Conservation (phyloP, 2,329 filamentous ascomycete genomes). For the Trichoderma hamatum region DNA sequence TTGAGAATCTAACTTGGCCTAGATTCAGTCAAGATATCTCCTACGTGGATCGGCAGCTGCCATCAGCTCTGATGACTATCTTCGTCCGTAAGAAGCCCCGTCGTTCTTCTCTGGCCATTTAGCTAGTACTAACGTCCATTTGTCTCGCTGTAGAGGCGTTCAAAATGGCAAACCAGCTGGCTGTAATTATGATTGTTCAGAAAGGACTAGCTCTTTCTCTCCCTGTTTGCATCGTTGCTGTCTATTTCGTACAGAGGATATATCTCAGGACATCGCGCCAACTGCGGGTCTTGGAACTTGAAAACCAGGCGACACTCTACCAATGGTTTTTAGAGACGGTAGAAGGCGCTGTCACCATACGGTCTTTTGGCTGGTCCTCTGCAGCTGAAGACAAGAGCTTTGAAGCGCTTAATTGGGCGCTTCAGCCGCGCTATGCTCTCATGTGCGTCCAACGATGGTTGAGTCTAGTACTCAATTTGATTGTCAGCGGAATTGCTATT, state of each 20-base stretch:
- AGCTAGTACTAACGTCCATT: background rate
- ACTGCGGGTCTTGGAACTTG: conserved; percentile 58
- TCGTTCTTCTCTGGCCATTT: fast-evolving
- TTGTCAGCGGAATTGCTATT: conserved; percentile 42
- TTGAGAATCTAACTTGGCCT: background rate
- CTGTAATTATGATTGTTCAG: conserved; percentile 50
- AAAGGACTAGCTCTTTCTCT: conserved; percentile 49
- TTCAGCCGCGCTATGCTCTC: conserved; percentile 42
- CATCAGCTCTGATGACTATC: conserved; percentile 39
- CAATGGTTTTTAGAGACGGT: conserved; percentile 45
- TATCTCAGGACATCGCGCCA: conserved; percentile 58
- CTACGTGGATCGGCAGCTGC: conserved; percentile 45
- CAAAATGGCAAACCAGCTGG: conserved; percentile 47
- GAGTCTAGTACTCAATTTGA: conserved; percentile 49
- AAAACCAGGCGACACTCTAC: conserved; percentile 54
- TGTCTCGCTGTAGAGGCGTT: conserved; percentile 36
- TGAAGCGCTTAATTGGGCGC: conserved; percentile 43
- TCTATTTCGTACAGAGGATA: conserved; percentile 35
- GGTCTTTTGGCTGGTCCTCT: conserved; percentile 35
- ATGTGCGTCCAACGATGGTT: conserved; percentile 53
- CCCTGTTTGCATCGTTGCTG: conserved; percentile 39
- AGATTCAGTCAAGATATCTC: conserved; percentile 48
- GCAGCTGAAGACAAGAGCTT: conserved; percentile 41
- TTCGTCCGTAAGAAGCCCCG: conserved; percentile 28
- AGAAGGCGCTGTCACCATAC: conserved; percentile 36